These are phyloP conservation scores for Capronia americana DNA, from an alignment of 2,329 filamentous ascomycete genomes.

Conservation along the genomic window DNA sequence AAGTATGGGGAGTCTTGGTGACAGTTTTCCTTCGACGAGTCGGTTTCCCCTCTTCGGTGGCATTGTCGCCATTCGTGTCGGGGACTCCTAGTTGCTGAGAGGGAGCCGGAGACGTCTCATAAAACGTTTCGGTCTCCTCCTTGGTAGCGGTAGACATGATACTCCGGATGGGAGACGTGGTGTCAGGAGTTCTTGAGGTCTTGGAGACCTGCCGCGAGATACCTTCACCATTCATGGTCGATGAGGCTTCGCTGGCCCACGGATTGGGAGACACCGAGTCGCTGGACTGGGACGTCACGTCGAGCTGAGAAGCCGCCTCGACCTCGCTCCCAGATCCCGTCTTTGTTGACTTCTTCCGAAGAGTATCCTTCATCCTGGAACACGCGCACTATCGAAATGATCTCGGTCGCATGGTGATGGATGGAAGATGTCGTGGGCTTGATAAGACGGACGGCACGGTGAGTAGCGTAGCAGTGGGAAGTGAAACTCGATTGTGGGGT, in stretches of 20 bases:
- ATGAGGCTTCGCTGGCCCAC: conserved; percentile 32
- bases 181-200: conserved; percentile 25
- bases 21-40: conserved; percentile 35
- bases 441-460: conserved; percentile 5
- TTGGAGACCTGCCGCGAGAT: conserved; percentile 33
- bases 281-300: conserved; percentile 28
- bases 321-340: conserved; percentile 26
- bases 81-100: conserved; percentile 22
- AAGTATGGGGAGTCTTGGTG: conserved; percentile 35
- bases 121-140: conserved; percentile 22
- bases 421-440: background rate
- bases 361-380: conserved; percentile 33
- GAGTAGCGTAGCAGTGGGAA: conserved; percentile 6
- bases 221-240: conserved; percentile 27
- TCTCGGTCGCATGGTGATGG: background rate
- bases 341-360: conserved; percentile 31
- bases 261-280: conserved; percentile 34
- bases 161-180: conserved; percentile 25
- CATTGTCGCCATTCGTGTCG: conserved; percentile 19
- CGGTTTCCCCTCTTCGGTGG: conserved; percentile 27
- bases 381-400: background rate
- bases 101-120: conserved; percentile 25
- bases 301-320: conserved; percentile 23
- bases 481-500: conserved; percentile 10
- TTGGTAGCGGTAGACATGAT: conserved; percentile 13